A percentile compares a stretch with the other conserved stretches of the same genome.
Conservation (phyloP, 2,329 filamentous ascomycete species). For the Drechslerella dactyloides region DNA sequence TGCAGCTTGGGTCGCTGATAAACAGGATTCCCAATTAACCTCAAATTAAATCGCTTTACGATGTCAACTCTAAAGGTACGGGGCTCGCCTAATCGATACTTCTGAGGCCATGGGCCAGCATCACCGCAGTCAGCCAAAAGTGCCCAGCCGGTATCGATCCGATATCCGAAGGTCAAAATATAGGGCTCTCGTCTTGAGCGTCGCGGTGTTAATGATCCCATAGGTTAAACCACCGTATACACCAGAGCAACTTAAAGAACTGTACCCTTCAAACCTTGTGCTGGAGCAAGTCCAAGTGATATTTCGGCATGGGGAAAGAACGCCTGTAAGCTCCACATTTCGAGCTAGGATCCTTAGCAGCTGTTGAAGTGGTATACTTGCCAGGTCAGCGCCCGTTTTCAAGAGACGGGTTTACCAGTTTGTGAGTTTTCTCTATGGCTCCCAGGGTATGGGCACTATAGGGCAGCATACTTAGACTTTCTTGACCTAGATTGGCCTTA, state of each 20-base stretch:
- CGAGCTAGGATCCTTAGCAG: neutral
- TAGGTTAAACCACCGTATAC: conserved; percentile 77
- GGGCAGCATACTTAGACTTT: neutral
- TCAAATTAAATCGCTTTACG: neutral
- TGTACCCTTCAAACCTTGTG: conserved; percentile 81
- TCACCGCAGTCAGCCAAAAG: neutral
- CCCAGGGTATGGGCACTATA: neutral
- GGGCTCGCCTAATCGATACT: neutral
- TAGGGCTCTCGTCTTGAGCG: neutral
- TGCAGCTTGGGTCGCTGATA: neutral
- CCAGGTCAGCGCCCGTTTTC: conserved; percentile 78
- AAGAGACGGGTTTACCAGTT: conserved; percentile 71
- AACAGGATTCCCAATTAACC: neutral
- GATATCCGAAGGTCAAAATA: neutral
- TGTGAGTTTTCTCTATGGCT: conserved; percentile 55
- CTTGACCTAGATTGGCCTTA: conserved; percentile 77
- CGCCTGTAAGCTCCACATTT: neutral
- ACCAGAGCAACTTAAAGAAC: conserved; percentile 74
- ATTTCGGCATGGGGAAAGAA: conserved; percentile 72
- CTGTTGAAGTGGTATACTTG: neutral
- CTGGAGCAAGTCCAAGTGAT: conserved; percentile 90
- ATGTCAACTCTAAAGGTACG: conserved; percentile 38
- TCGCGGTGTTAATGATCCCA: neutral
- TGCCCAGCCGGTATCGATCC: too few species aligned
- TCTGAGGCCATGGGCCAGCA: neutral